Evolutionary conservation across 257 asterid species (phyloP).

Genomic region (Nicotiana noctiflora): DNA sequence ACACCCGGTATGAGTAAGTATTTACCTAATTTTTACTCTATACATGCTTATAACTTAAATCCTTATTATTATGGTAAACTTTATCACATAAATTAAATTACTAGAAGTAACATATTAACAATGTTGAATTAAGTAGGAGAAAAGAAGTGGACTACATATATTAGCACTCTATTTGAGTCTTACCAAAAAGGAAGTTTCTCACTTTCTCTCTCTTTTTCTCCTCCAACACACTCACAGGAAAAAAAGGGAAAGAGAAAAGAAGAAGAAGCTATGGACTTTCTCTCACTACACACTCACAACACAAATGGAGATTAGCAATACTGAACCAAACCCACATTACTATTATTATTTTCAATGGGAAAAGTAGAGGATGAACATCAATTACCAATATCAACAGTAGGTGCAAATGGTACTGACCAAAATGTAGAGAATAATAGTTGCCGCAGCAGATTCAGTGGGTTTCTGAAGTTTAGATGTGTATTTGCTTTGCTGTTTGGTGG

Average conservation of each 20-base stretch:
- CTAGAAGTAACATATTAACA: no score
- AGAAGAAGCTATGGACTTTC: conserved; percentile 21
- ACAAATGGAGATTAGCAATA: conserved; percentile 36
- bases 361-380: conserved; percentile 50
- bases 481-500: conserved; percentile 51
- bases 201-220: conserved; percentile 11
- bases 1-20: no score
- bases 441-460: conserved; percentile 33
- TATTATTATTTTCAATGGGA: conserved; percentile 45
- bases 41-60: no score
- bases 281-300: conserved; percentile 25
- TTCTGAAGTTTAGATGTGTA: conserved; percentile 58
- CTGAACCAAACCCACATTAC: conserved; percentile 46
- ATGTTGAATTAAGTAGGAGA: background rate
- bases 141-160: conserved; percentile 9
- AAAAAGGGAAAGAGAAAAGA: conserved; percentile 3
- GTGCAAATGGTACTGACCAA: conserved; percentile 39
- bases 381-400: conserved; percentile 40
- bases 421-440: conserved; percentile 22
- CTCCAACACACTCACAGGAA: conserved; percentile 8
- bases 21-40: no score
- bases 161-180: conserved; percentile 18
- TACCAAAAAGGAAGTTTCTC: conserved; percentile 22
- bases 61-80: no score
- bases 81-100: no score